Percentiles rank a stretch among this genome's conserved stretches.
Evolutionary conservation across 1,139 yeast genomes (phyloP).

Genomic region (Taiozyma sp.): DNA sequence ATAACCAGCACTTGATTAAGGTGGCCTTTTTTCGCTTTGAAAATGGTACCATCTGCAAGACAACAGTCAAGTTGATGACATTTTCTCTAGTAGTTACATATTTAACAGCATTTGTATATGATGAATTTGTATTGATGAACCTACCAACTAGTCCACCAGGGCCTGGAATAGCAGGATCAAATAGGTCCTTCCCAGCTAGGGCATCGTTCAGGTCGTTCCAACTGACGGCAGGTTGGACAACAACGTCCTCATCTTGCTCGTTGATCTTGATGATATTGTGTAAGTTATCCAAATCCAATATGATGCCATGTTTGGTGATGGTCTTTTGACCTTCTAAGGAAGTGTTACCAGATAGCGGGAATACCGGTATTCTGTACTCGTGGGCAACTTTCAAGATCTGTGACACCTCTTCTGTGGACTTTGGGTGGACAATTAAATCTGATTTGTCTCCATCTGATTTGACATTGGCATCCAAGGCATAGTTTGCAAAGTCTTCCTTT

Average conservation of each 20-base stretch:
- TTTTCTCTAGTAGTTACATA: constrained; percentile 77
- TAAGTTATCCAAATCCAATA: constrained; percentile 51
- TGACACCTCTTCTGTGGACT: constrained; percentile 57
- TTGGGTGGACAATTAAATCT: constrained; percentile 53
- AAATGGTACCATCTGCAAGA: constrained; percentile 70
- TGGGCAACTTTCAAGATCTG: constrained; percentile 53
- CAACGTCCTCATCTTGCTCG: constrained; percentile 52
- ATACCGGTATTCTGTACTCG: constrained; percentile 56
- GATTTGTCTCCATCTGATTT: constrained; percentile 46
- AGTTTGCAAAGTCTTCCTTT: constrained; percentile 19
- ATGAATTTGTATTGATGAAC: constrained; percentile 63
- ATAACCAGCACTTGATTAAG: constrained; percentile 72
- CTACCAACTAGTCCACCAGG: constrained; percentile 64
- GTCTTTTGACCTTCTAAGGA: constrained; percentile 75
- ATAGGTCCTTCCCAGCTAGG: constrained; percentile 38
- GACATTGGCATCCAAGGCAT: constrained; percentile 31
- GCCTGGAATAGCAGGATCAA: constrained; percentile 62
- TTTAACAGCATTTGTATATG: constrained; percentile 68
- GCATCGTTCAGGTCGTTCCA: constrained; percentile 59
- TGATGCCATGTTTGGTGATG: constrained; percentile 61
- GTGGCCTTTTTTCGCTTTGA: constrained; percentile 65
- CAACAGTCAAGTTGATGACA: constrained; percentile 59
- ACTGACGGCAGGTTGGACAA: constrained; percentile 62
- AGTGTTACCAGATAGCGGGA: constrained; percentile 77
- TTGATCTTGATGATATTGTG: constrained; percentile 44